These are phyloP conservation scores for Verticillium dahliae DNA, from an alignment of 2,329 filamentous ascomycete species.

Conservation along the genomic window DNA sequence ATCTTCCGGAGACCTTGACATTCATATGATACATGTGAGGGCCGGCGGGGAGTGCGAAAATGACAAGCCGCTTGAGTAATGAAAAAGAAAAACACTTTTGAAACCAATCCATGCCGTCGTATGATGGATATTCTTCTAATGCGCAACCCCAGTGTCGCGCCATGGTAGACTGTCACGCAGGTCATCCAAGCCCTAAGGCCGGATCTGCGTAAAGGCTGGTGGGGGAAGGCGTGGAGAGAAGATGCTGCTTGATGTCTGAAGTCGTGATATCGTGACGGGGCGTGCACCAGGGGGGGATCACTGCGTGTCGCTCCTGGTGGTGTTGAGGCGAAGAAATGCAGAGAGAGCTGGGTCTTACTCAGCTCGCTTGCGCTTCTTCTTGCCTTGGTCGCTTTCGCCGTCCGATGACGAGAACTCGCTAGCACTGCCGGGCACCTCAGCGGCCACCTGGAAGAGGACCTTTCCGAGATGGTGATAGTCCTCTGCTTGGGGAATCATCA, in stretches of 20 bases:
- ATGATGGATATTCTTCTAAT: conserved; percentile 18
- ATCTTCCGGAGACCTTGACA: background rate
- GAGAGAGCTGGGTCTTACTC: conserved; percentile 36
- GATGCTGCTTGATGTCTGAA: conserved; percentile 7
- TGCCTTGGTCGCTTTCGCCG: conserved; percentile 41
- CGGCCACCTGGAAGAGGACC: conserved; percentile 75
- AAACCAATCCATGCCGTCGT: conserved; percentile 23
- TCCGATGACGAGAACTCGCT: conserved; percentile 53
- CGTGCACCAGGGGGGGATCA: conserved; percentile 16
- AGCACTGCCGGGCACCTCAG: conserved; percentile 62
- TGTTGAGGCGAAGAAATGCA: conserved; percentile 8
- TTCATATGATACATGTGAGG: background rate
- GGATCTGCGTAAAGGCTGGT: conserved; percentile 18
- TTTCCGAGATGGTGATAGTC: conserved; percentile 65
- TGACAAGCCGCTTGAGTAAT: conserved; percentile 10
- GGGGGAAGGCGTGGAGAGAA: conserved; percentile 12
- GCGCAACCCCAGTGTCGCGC: conserved; percentile 5
- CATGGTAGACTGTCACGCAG: conserved; percentile 1
- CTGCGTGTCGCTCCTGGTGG: background rate
- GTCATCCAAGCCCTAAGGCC: conserved; percentile 18
- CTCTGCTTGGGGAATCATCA: conserved; percentile 40
- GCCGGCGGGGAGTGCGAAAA: conserved; percentile 3
- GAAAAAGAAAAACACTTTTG: background rate
- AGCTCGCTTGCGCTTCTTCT: conserved; percentile 81
- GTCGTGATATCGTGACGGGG: conserved; percentile 22